phyloP scores from a whole-genome alignment of 2,329 filamentous ascomycete species.

The Aspergillus sergii region DNA sequence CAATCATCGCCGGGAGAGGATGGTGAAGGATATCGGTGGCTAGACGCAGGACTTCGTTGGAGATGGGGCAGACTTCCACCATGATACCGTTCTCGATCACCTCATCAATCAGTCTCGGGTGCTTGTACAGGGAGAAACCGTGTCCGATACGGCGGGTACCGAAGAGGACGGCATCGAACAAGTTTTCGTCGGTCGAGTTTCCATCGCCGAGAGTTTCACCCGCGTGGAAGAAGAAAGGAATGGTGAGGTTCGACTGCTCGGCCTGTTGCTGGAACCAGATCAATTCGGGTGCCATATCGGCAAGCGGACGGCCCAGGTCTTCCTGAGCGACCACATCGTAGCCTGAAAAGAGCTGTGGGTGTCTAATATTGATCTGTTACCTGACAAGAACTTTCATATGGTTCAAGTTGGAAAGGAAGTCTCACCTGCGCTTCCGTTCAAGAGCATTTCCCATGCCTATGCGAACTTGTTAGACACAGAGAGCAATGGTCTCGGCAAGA shows the following conservation, averaged over 20 bases:
- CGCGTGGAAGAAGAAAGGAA: slow-evolving; percentile 94
- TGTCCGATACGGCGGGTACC: slow-evolving; percentile 86
- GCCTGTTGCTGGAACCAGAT: slow-evolving; percentile 91
- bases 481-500: too few species aligned
- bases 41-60: slow-evolving; percentile 81
- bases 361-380: neutral
- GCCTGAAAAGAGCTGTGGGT: slow-evolving; percentile 76
- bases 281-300: slow-evolving; percentile 75
- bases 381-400: neutral
- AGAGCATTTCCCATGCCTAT: slow-evolving; percentile 83
- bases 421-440: slow-evolving; percentile 69
- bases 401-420: neutral
- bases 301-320: slow-evolving; percentile 73
- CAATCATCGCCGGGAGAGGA: slow-evolving; percentile 77
- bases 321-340: slow-evolving; percentile 90
- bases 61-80: slow-evolving; percentile 85
- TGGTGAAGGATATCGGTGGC: slow-evolving; percentile 75
- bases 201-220: slow-evolving; percentile 86
- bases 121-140: slow-evolving; percentile 83
- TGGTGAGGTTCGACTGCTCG: slow-evolving; percentile 69
- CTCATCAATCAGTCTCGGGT: slow-evolving; percentile 82
- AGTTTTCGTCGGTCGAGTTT: slow-evolving; percentile 73
- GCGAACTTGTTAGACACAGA: neutral
- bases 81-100: slow-evolving; percentile 83
- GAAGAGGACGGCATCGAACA: slow-evolving; percentile 83